phyloP scores from a whole-genome alignment of 106 monocot species.

The Chionographis japonica region DNA sequence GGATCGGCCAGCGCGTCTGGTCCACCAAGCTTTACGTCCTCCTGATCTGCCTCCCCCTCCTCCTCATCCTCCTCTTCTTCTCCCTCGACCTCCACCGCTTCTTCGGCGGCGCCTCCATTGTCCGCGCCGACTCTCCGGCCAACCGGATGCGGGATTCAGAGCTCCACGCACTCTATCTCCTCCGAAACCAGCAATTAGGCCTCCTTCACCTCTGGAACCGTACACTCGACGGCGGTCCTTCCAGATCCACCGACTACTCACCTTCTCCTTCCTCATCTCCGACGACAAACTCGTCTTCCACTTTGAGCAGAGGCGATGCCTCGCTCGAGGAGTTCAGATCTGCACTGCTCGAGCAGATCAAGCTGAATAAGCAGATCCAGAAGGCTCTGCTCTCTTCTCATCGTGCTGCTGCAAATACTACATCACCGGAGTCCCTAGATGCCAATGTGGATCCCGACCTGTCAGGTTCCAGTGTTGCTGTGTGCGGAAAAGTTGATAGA shows the following conservation, averaged over 20 bases:
- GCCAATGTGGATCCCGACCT: conserved; percentile 25
- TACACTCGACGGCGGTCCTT: conserved; percentile 3
- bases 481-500: conserved; percentile 45
- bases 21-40: conserved; percentile 26
- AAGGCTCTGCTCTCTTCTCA: conserved; percentile 67
- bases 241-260: conserved; percentile 5
- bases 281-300: conserved; percentile 10
- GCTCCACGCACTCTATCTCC: conserved; percentile 61
- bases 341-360: conserved; percentile 63
- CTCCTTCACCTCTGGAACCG: conserved; percentile 59
- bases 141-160: conserved; percentile 70
- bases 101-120: conserved; percentile 10
- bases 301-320: not conserved
- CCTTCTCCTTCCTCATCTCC: conserved; percentile 5
- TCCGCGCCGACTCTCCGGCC: conserved; percentile 4
- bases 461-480: conserved; percentile 14
- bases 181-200: conserved; percentile 52
- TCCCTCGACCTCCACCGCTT: conserved; percentile 34
- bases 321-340: conserved; percentile 47
- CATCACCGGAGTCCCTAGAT: conserved; percentile 2
- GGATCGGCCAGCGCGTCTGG: conserved; percentile 12
- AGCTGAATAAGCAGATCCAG: conserved; percentile 67
- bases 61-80: conserved; percentile 54
- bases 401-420: conserved; percentile 20
- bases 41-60: conserved; percentile 41